Percentiles rank a stretch among this genome's conserved stretches.
Evolutionary conservation across 129 eudicot species (phyloP).

Genomic region (Flaveria linearis): DNA sequence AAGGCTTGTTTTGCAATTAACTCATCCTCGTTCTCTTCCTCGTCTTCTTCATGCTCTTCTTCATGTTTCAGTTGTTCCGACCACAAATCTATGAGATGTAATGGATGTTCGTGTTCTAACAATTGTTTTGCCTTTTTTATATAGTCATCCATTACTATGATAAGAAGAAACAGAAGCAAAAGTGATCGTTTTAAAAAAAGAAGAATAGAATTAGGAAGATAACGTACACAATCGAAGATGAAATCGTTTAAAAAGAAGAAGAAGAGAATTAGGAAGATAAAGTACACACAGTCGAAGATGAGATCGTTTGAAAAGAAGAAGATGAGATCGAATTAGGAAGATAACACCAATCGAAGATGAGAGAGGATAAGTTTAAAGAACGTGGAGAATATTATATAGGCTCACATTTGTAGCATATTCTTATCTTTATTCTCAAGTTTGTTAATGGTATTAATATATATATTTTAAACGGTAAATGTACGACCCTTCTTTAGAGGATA

Average conservation of each 20-base stretch:
- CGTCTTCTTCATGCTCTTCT: background rate
- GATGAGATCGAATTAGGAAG: background rate
- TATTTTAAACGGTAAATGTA: too few relatives aligned
- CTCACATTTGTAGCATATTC: background rate
- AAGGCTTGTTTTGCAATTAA: background rate
- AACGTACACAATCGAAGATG: too few relatives aligned
- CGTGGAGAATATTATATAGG: too few relatives aligned
- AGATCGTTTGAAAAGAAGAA: background rate
- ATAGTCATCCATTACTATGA: background rate
- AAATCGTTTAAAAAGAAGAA: too few relatives aligned
- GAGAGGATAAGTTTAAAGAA: too few relatives aligned
- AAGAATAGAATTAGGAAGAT: too few relatives aligned
- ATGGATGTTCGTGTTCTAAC: slow-evolving; percentile 9
- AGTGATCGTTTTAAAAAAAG: too few relatives aligned
- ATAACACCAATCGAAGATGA: too few relatives aligned
- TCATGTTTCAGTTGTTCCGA: slow-evolving; percentile 2
- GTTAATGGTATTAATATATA: background rate
- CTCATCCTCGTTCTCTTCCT: background rate
- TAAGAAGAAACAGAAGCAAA: background rate
- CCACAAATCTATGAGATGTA: background rate
- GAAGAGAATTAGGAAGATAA: too few relatives aligned
- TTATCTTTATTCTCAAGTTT: slow-evolving; percentile 5
- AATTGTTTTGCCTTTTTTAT: background rate
- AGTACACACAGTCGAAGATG: background rate
- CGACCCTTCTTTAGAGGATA: too few relatives aligned